A percentile compares a stretch with the other conserved stretches of the same genome.
phyloP scores from a whole-genome alignment of 108 stramenopile genomes.

The Bacterosira constricta region DNA sequence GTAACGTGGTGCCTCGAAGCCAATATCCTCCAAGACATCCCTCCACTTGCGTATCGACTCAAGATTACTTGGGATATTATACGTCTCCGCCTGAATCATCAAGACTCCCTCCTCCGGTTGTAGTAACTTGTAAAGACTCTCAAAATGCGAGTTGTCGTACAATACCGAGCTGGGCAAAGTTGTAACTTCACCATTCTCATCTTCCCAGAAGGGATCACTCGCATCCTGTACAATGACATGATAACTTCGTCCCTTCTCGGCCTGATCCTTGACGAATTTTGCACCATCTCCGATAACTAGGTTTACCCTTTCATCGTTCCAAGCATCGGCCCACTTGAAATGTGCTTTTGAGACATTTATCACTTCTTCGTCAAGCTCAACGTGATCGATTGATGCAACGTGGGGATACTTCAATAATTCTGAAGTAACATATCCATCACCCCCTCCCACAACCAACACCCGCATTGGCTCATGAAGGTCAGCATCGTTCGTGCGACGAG shows the following conservation, averaged over 20 bases:
- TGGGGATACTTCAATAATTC: slow-evolving; percentile 61
- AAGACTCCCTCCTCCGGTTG: slow-evolving; percentile 60
- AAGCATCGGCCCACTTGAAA: slow-evolving; percentile 75
- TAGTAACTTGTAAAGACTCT: slow-evolving; percentile 53
- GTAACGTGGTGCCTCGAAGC: slow-evolving; percentile 67
- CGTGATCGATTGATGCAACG: slow-evolving; percentile 75
- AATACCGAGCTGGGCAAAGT: slow-evolving; percentile 67
- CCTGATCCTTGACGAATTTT: slow-evolving; percentile 55
- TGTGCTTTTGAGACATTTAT: slow-evolving; percentile 60
- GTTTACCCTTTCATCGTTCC: slow-evolving; percentile 72
- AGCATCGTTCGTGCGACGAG: not conserved
- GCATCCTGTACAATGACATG: slow-evolving; percentile 87
- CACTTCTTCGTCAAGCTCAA: slow-evolving; percentile 80
- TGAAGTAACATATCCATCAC: slow-evolving; percentile 66
- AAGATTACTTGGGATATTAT: slow-evolving; percentile 73
- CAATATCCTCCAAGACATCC: slow-evolving; percentile 45
- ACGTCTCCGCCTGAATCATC: slow-evolving; percentile 77
- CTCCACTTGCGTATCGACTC: slow-evolving; percentile 69
- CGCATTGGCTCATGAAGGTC: slow-evolving; percentile 38
- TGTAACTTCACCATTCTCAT: slow-evolving; percentile 51
- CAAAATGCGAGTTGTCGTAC: slow-evolving; percentile 67
- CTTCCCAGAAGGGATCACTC: slow-evolving; percentile 70
- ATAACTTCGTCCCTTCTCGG: slow-evolving; percentile 42
- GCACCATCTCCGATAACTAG: slow-evolving; percentile 78
- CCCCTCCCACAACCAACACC: slow-evolving; percentile 77